phyloP scores from a whole-genome alignment of 2,329 filamentous ascomycete genomes.

The Paecilomyces formosus region DNA sequence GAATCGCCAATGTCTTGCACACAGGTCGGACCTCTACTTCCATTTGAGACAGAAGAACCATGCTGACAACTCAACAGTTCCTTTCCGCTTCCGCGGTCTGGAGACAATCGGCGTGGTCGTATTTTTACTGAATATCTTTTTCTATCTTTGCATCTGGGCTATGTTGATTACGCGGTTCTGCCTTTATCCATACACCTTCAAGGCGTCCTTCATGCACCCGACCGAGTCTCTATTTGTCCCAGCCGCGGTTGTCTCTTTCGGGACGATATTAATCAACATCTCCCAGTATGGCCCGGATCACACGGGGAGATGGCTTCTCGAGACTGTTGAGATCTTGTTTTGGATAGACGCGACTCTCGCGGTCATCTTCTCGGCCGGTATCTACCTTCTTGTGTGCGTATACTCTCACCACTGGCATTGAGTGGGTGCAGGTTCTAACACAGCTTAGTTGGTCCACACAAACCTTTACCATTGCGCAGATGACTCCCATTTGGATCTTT shows the following conservation, averaged over 20 bases:
- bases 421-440: slow-evolving; percentile 8
- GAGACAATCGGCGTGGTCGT: slow-evolving; percentile 53
- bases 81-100: slow-evolving; percentile 50
- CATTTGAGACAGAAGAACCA: slow-evolving; percentile 41
- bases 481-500: slow-evolving; percentile 87
- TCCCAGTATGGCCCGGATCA: slow-evolving; percentile 65
- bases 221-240: slow-evolving; percentile 73
- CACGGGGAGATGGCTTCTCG: slow-evolving; percentile 54
- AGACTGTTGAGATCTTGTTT: slow-evolving; percentile 59
- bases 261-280: slow-evolving; percentile 70
- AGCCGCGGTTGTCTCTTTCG: slow-evolving; percentile 59
- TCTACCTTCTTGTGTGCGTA: slow-evolving; percentile 66
- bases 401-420: slow-evolving; percentile 29
- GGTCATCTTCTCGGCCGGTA: slow-evolving; percentile 58
- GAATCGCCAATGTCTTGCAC: slow-evolving; percentile 53
- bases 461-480: slow-evolving; percentile 66
- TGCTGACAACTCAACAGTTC: slow-evolving; percentile 29
- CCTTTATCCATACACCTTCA: slow-evolving; percentile 62
- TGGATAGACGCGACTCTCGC: slow-evolving; percentile 67
- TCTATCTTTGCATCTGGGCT: slow-evolving; percentile 57
- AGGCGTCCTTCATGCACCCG: slow-evolving; percentile 64
- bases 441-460: slow-evolving; percentile 52
- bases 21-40: slow-evolving; percentile 41
- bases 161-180: slow-evolving; percentile 63
- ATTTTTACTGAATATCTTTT: slow-evolving; percentile 55